Conservation (phyloP, 2,329 filamentous ascomycete genomes). For the Fusarium succisae region DNA sequence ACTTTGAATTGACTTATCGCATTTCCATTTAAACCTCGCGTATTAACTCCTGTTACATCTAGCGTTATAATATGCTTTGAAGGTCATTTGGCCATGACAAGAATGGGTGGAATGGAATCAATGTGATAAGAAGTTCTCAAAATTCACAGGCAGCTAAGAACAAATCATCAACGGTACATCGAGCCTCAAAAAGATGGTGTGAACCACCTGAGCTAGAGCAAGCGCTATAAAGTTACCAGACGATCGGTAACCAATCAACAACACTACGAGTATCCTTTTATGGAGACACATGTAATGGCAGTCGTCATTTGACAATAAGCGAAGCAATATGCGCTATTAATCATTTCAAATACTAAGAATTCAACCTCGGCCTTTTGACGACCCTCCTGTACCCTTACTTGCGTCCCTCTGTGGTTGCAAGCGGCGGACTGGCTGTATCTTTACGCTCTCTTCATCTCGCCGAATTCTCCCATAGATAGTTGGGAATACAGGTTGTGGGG, state of each 20-base stretch:
- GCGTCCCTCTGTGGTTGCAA: too few species aligned
- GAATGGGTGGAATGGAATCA: not conserved
- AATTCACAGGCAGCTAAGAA: not conserved
- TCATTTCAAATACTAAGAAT: not conserved
- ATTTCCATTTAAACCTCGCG: not conserved
- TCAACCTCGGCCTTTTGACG: not conserved
- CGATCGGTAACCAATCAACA: not conserved
- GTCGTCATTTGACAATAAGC: not conserved
- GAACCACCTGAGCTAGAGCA: not conserved
- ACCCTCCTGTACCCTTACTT: not conserved
- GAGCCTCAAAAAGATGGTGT: not conserved
- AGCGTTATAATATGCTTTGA: not conserved
- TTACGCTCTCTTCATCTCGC: too few species aligned
- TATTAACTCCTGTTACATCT: not conserved
- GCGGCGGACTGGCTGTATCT: too few species aligned
- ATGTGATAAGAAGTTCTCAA: not conserved
- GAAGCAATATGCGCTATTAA: not conserved
- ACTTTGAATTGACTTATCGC: not conserved
- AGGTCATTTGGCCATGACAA: not conserved
- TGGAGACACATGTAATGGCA: too few species aligned
- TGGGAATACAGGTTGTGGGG: not conserved
- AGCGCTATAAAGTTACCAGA: not conserved
- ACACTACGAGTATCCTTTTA: too few species aligned
- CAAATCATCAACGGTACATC: not conserved
- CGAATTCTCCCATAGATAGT: not conserved